Evolutionary conservation across 129 eudicot species (phyloP), one percentile per base, ranked within the genome.

Genomic region (Helichrysum umbraculigerum): DNA sequence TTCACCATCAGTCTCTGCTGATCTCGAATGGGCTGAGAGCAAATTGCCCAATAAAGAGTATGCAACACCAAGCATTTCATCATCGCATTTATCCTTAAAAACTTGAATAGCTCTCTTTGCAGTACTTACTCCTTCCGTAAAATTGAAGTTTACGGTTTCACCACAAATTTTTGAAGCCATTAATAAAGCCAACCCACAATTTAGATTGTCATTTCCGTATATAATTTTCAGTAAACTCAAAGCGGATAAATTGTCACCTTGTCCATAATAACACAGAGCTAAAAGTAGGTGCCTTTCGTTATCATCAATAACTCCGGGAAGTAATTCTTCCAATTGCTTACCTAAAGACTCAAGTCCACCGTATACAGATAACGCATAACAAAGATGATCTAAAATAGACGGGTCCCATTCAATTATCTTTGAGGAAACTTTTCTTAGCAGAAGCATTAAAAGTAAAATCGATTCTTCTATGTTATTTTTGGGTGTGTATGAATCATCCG

Each of bases 391-490:
- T 50, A 94, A n/a, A 76, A 94, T 68, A 34, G 93, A 83, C 1
- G 97, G 96, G 63, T 91, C 99, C 90, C 92, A 83, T 81, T 87
- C 83, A 9, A 89, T 89, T 66, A 68, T 74, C 65, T 80, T 77
- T 29, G 82, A 78, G 3, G 80, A 76, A 16, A 82, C 85, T 77
- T 91, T 89, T 71, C 87, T 89, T 68, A 89, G 58, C 34, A 94
- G 83, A 79, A 89, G 76, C 83, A 89, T 81, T 63, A 91, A 68
- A 32, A 94, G 81, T 33, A 91, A 80, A 75, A 91, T 91, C 32
- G 99, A 96, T 82, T 94, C 99, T 79, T 94, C 99, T 30, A 81
- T 82, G 81, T 87, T 94, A 67, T 78, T 88, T 74, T 76, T 84
- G n/a, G 97, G 98, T 47, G 84, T 81, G 80, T 83, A 93, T 22